Evolutionary conservation across 208 protist species (phyloP), one percentile per base, ranked within the genome.

Genomic region (Blechomonas ayalai): DNA sequence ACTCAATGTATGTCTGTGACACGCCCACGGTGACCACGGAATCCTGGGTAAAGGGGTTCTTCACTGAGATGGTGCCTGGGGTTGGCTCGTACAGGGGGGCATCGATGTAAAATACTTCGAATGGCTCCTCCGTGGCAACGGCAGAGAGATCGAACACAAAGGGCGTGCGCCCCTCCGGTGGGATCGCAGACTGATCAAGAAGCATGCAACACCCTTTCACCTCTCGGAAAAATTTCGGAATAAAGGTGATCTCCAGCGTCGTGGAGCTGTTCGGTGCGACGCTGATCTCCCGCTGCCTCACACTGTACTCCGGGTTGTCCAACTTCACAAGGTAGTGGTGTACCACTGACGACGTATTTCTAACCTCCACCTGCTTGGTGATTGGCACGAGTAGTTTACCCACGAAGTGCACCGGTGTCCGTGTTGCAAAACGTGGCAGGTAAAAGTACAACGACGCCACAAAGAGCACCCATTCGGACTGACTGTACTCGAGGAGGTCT

Each of bases 291-390:
- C 57, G 59, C 13, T 67, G 44, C 19, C 47, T 18, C 13, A 91
- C 34, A 5, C 35, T 46, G 52, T 96, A 97, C 5, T 33, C 50
- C 2, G 59, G 32, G 35, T 72, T 73, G 43, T 82, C 77, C 41
- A 96, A 57, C 2, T 54, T 32, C 13, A 96, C 86, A 19, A 40
- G 59, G 64, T 96, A 97, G n/a, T 52, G 52, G 27, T 75, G 73
- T 9, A 59, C 52, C 32, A 87, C 66, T 4, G 62, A 38, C 2
- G 58, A 68, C 7, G 76, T 44, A 65, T 97, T 97, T 23, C 36
- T 55, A 16, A 97, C 52, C 41, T 92, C 82, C 29, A 97, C 47
- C 0, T 61, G 48, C 46, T 86, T 82, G 6, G 61, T 67, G 29
- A 95, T 72, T 7, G 52, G 42, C 15, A 83, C 68, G 16, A 92